Evolutionary conservation across 257 asterid species (phyloP), one percentile per base, ranked within the genome.

Genomic region (Thymus mandschuricus): DNA sequence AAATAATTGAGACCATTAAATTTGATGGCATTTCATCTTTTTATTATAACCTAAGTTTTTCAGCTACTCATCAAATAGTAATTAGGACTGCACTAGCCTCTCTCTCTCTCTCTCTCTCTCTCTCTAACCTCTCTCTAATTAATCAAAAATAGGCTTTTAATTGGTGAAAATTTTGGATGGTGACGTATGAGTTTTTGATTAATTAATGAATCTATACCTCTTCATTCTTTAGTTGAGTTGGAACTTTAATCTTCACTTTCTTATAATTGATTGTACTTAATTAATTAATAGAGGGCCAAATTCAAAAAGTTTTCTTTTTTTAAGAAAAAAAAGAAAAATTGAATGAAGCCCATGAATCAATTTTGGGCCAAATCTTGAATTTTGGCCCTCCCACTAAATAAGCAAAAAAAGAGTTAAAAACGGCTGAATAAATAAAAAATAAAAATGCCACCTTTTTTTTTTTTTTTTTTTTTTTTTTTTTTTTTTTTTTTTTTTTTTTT

Each of bases 51-150:
- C 78, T 67, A 66, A 70, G 41, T 60, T 60, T 81, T 73, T 75
- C 79, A 76, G 81, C 81, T 73, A 77, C 78, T 70, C 3, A 69
- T 70, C n/a, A 73, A 69, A 58, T 30, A 62, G 69, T 58, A 76
- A 72, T 76, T 69, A 56, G 71, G 65, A 50, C 71, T 55, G 77
- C 81, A 28, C 68, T 71, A 73, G 51, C 57, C 62, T 54, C 48
- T 43, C 8, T 50, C 6, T 43, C 21, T 21, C 21, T 21, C 62
- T 54, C 48, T 43, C 8, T 50, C 6, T 43, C 21, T 21, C 21
- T 21, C 21, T 21, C 21, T 21, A 21, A 21, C 21, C 21, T 21
- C 21, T 21, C 8, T 51, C 8, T 51, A 71, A 33, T 60, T 27
- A 33, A 51, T 60, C 75, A 61, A 45, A 3, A 41, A 5, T 63